Evolutionary conservation across 805 yeast species (phyloP), one percentile per base, ranked within the genome.

Genomic region (Candida germanica): DNA sequence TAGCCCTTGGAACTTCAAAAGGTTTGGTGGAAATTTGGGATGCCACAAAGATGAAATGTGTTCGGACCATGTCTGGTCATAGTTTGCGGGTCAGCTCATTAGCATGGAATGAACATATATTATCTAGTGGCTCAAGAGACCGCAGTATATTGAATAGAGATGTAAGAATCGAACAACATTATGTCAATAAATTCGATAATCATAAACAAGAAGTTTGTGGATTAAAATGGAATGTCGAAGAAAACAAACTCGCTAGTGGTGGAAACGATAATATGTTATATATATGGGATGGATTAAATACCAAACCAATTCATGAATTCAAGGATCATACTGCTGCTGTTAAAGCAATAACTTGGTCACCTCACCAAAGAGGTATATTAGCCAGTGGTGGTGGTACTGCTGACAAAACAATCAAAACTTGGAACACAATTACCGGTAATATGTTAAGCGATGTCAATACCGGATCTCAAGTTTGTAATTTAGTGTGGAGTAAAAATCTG

Each of bases 311-410:
- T 19, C 75, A 80, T 53, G 80, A 71, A 40, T 83, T 88, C 49
- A 68, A 72, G 2, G 96, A 87, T 44, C 98, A 93, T 57, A 78
- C 76, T 12, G 97, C 98, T 1, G 98, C 98, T 0, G 95, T 93
- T 3, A 93, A 93, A 61, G 98, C 98, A 0, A 73, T 93, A 35
- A 86, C 95, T 2, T 93, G 98, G 98, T 85, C 95, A 1, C 98
- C 98, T 2, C 98, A 93, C 55, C 96, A 87, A 55, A 69, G 97
- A 37, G 97, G 98, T 1, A 73, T 89, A 3, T 59, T 93, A 37
- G 98, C 98, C 1, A 77, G 93, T 1, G 98, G 98, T 11, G 98
- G 98, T 13, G 98, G 98, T 24, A 88, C 98, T 0, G 89, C 94
- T 1, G 98, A 93, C 59, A 79, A 91, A 39, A 74, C 81, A 26